Percentiles rank a stretch among this genome's conserved stretches.
phyloP scores from a whole-genome alignment of 2,329 filamentous ascomycete genomes.

The Penicillium sp. region DNA sequence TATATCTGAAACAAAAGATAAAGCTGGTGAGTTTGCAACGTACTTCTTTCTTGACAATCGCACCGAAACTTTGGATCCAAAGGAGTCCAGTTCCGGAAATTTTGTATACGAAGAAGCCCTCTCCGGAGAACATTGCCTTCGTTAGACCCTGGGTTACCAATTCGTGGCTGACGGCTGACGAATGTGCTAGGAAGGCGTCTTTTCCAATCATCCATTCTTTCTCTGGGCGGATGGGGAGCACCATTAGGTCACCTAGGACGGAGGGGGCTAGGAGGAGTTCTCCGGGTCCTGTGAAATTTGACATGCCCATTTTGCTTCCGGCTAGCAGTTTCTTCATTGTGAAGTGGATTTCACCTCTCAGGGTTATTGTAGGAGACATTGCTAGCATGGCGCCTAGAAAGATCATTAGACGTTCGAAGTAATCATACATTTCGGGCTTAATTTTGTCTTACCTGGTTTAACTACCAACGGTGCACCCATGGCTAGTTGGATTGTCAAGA shows the following conservation, averaged over 20 bases:
- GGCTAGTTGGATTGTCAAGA: constrained; percentile 85
- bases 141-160: constrained; percentile 82
- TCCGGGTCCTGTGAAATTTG: constrained; percentile 83
- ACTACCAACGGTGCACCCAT: constrained; percentile 80
- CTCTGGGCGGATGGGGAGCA: constrained; percentile 69
- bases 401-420: background rate
- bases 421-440: background rate
- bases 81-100: constrained; percentile 77
- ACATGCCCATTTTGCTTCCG: constrained; percentile 75
- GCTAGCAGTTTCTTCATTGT: constrained; percentile 87
- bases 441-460: constrained; percentile 65
- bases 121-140: constrained; percentile 92
- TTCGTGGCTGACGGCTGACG: constrained; percentile 83
- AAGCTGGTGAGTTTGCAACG: constrained; percentile 39
- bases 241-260: constrained; percentile 81
- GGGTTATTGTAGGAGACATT: constrained; percentile 85
- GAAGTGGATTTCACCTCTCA: constrained; percentile 82
- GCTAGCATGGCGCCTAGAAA: constrained; percentile 78
- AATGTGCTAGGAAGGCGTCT: constrained; percentile 82
- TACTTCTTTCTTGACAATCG: constrained; percentile 92
- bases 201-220: constrained; percentile 77
- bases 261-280: constrained; percentile 83
- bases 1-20: background rate
- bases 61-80: constrained; percentile 92
- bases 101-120: constrained; percentile 88